These are phyloP conservation scores for Barnettozyma populi DNA, from an alignment of 805 yeast species.

Conservation along the genomic window DNA sequence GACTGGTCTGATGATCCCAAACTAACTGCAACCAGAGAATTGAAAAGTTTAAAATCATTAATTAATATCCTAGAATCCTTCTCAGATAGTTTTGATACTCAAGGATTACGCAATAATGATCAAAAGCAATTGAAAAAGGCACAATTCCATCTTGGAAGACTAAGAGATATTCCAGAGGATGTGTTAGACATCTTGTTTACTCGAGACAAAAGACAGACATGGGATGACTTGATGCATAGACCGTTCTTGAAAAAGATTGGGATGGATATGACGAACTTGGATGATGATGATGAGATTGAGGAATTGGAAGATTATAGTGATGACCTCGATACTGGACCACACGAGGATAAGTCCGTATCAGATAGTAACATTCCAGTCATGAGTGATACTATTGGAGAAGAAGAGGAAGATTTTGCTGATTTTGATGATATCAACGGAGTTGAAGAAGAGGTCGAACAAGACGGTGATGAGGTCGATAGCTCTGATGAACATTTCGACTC, in stretches of 20 bases:
- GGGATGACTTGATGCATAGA: conserved; percentile 4
- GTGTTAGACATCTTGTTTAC: conserved; percentile 8
- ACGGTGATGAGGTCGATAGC: neutral
- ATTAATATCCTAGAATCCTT: conserved; percentile 1
- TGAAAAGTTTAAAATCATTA: conserved; percentile 1
- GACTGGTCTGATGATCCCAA: neutral
- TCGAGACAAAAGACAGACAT: conserved; percentile 1
- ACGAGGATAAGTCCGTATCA: neutral
- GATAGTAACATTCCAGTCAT: neutral
- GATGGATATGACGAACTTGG: conserved; percentile 4
- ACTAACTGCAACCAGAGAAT: neutral
- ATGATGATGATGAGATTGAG: neutral
- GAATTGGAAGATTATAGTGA: neutral
- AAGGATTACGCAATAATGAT: conserved; percentile 7
- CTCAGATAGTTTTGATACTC: conserved; percentile 1
- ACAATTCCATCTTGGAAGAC: neutral
- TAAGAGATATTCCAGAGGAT: conserved; percentile 8
- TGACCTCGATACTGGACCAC: neutral
- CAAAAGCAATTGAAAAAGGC: conserved; percentile 1
- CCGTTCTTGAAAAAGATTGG: conserved; percentile 5
- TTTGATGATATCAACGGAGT: neutral
- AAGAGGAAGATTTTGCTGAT: neutral
- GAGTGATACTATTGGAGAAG: neutral
- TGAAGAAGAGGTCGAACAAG: neutral
- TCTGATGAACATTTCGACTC: neutral